Evolutionary conservation across 2,329 filamentous ascomycete species (phyloP), one percentile per base, ranked within the genome.

Genomic region (Sarocladium oryzae): DNA sequence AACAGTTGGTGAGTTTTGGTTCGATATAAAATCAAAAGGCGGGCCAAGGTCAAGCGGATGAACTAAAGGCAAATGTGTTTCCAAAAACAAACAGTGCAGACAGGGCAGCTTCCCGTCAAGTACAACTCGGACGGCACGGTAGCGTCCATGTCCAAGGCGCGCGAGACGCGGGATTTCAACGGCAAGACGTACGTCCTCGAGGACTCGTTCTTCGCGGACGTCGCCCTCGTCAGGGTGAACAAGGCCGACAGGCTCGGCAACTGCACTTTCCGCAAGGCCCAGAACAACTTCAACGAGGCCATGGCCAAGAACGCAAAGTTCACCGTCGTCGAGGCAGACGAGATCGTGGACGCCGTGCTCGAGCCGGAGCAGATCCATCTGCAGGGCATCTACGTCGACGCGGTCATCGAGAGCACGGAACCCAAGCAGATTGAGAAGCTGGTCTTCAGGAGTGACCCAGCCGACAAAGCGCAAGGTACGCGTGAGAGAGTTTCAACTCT

Each of bases 211-310:
- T 84, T 81, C 55, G 91, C 88, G 50, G 91, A 96, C 70, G 93
- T 93, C 61, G 91, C 91, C 49, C 91, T 96, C 62, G 84, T 96
- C 61, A 95, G 95, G 71, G 91, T 90, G 8, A 92, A 86, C 78
- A 92, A 91, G 72, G 91, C 91, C 54, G 91, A 96, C 70, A 87
- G 86, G 67, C 81, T 95, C 28, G 91, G 91, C 49, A 96, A 96
- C 76, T 89, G 88, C 68, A 85, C 88, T 69, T 96, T 96, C 78
- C 84, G 89, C 46, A 85, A 89, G 56, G 82, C 90, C 1, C 89
- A 89, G 16, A 83, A 89, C 69, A 95, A 95, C 76, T 96, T 95
- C 79, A 95, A 95, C 71, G 89, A 89, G 24, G 88, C 88, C 58
- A 95, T 96, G 90, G 90, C 87, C 57, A 85, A 89, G 62, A 95